Conservation (phyloP, 345 rosid species). For the Cardamine chenopodiifolia region DNA sequence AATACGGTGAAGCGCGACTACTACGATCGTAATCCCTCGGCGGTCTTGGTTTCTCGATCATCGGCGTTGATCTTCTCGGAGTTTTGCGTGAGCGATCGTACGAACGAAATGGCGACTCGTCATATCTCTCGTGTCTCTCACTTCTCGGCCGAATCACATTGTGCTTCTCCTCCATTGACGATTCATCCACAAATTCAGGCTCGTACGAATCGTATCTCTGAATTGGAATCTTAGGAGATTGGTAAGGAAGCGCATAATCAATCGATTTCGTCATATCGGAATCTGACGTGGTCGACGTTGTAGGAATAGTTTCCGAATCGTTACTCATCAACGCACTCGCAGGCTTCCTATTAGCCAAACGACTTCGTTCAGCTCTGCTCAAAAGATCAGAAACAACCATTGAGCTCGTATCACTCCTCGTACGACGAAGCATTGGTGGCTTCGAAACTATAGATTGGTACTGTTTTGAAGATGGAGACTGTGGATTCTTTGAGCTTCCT, state of each 20-base stretch:
- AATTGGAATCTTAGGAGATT: conserved; percentile 25
- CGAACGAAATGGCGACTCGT: conserved; percentile 27
- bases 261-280: background rate
- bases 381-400: conserved; percentile 43
- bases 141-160: background rate
- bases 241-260: conserved; percentile 15
- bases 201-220: conserved; percentile 25
- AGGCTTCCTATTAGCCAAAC: conserved; percentile 35
- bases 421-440: conserved; percentile 68
- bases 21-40: conserved; percentile 33
- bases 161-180: background rate
- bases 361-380: conserved; percentile 34
- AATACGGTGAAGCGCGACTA: conserved; percentile 37
- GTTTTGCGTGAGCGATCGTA: conserved; percentile 35
- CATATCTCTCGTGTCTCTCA: conserved; percentile 10
- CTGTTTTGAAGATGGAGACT: conserved; percentile 39
- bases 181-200: conserved; percentile 12
- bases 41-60: conserved; percentile 26
- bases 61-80: conserved; percentile 24
- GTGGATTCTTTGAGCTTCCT: conserved; percentile 35
- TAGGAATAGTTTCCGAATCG: conserved; percentile 35
- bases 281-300: conserved; percentile 26
- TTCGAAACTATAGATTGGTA: conserved; percentile 35
- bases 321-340: conserved; percentile 25
- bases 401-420: conserved; percentile 78